Conservation (phyloP, 2,329 filamentous ascomycete species). For the Arachnomyces sp. region DNA sequence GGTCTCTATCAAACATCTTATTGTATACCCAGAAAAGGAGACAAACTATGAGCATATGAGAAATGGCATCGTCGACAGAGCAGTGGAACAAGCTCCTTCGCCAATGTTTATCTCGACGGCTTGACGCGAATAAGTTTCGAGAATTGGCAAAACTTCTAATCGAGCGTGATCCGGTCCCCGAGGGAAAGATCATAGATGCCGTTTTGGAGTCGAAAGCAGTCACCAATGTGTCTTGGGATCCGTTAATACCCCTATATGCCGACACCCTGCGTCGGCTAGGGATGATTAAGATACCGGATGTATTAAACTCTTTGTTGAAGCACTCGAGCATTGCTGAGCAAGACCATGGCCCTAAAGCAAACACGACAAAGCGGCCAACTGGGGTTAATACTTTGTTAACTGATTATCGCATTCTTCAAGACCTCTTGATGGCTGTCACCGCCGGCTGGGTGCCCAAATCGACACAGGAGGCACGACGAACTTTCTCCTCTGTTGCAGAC, state of each 20-base stretch:
- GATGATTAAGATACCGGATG: slow-evolving; percentile 25
- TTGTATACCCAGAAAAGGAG: no score
- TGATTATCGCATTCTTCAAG: slow-evolving; percentile 35
- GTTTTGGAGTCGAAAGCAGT: slow-evolving; percentile 27
- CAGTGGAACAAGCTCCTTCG: slow-evolving; percentile 10
- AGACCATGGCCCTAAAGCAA: slow-evolving; percentile 5
- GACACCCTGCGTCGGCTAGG: slow-evolving; percentile 30
- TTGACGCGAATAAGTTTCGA: slow-evolving; percentile 26
- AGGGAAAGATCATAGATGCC: slow-evolving; percentile 26
- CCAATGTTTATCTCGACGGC: slow-evolving; percentile 10
- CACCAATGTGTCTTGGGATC: slow-evolving; percentile 32
- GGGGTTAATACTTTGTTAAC: slow-evolving; percentile 29
- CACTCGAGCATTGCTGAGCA: slow-evolving; percentile 28
- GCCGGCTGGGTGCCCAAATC: slow-evolving; percentile 25
- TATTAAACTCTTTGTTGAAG: slow-evolving; percentile 26
- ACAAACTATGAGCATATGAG: no score
- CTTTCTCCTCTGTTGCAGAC: slow-evolving; percentile 27
- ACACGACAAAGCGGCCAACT: slow-evolving; percentile 7
- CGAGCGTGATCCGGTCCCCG: slow-evolving; percentile 23
- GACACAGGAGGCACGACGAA: slow-evolving; percentile 22
- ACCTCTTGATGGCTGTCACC: slow-evolving; percentile 33
- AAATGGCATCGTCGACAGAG: no score
- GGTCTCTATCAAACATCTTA: no score
- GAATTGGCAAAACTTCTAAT: slow-evolving; percentile 29
- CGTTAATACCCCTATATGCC: slow-evolving; percentile 35